phyloP scores from a whole-genome alignment of 2,329 filamentous ascomycete species.

The Clarireedia monteithiana region DNA sequence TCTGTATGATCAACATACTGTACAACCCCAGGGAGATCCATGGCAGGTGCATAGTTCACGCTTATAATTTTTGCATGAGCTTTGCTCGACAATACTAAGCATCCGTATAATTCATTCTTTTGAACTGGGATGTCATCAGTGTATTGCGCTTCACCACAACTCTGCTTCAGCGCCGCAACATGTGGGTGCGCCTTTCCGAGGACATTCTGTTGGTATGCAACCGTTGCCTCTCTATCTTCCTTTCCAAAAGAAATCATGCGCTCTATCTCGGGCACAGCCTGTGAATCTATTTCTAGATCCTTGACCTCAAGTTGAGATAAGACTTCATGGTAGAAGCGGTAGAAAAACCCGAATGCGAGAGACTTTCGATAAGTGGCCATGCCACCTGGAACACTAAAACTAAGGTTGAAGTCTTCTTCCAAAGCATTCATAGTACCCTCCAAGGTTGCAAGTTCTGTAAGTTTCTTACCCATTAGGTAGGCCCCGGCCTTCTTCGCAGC shows the following conservation, averaged over 20 bases:
- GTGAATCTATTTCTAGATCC: conserved; percentile 52
- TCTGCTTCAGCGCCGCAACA: conserved; percentile 86
- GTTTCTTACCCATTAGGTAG: conserved; percentile 68
- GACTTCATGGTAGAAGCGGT: conserved; percentile 91
- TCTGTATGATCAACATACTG: conserved; percentile 79
- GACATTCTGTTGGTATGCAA: conserved; percentile 72
- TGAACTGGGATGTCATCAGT: conserved; percentile 87
- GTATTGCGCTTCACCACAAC: conserved; percentile 89
- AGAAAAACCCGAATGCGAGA: conserved; percentile 88
- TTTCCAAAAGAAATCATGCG: conserved; percentile 71
- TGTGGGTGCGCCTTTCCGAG: conserved; percentile 83
- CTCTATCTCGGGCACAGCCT: conserved; percentile 79
- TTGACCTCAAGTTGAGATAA: conserved; percentile 51
- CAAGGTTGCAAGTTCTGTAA: conserved; percentile 73
- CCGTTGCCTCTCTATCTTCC: conserved; percentile 68
- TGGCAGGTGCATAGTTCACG: conserved; percentile 66
- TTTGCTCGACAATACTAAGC: conserved; percentile 79
- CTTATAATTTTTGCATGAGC: conserved; percentile 77
- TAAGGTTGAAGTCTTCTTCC: conserved; percentile 81
- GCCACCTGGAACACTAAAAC: conserved; percentile 86
- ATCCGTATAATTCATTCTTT: conserved; percentile 83
- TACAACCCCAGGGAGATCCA: conserved; percentile 79
- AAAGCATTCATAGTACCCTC: conserved; percentile 86
- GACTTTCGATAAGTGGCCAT: conserved; percentile 97
- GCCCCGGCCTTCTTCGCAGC: conserved; percentile 70